Percentiles rank a stretch among this genome's conserved stretches.
Conservation (phyloP, 176 grass and related monocot species). For the Rhynchospora breviuscula region DNA sequence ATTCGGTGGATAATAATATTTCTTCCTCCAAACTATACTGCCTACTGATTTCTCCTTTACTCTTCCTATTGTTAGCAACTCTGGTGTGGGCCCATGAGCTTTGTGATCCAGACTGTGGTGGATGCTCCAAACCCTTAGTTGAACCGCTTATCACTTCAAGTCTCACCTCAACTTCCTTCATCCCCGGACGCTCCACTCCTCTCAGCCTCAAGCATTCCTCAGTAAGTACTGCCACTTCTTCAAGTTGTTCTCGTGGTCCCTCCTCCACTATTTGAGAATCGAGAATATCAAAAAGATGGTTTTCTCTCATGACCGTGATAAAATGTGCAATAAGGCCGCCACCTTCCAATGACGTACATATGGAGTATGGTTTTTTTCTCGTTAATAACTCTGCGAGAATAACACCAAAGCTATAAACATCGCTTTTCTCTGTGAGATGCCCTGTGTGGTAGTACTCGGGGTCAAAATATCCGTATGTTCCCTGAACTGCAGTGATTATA, state of each 20-base stretch:
- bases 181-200: not conserved
- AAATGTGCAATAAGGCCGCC: not conserved
- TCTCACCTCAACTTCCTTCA: not conserved
- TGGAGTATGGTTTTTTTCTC: not conserved
- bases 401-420: conserved; percentile 30
- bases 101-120: no score
- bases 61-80: no score
- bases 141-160: not conserved
- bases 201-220: not conserved
- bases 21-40: no score
- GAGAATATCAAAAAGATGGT: not conserved
- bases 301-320: not conserved
- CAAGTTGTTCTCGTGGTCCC: not conserved
- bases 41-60: no score
- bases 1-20: no score
- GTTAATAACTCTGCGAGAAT: conserved; percentile 20
- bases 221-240: not conserved
- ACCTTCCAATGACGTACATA: not conserved
- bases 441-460: no score
- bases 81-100: no score
- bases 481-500: not conserved
- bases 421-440: no score
- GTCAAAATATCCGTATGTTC: conserved; percentile 9
- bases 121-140: not conserved
- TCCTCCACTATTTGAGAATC: not conserved